Evolutionary conservation across 164 flowering plant species (phyloP).

Genomic region (Santalum album): DNA sequence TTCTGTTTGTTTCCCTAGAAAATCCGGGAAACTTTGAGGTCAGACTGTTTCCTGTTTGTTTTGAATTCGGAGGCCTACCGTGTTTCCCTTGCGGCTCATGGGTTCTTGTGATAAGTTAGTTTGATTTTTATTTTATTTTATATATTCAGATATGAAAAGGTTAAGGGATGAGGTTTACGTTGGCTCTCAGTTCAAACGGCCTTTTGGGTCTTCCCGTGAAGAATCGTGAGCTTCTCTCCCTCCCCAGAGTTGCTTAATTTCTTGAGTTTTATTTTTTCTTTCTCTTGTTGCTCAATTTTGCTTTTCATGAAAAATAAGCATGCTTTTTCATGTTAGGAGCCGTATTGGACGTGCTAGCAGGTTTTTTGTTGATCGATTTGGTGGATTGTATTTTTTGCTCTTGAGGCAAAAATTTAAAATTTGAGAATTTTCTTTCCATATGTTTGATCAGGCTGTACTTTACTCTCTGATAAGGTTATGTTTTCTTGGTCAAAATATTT

Average conservation of each 20-base stretch:
- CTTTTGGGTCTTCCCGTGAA: constrained; percentile 37
- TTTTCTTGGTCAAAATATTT: no score
- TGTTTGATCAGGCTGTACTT: no score
- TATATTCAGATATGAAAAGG: constrained; percentile 41
- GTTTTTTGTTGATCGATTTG: neutral
- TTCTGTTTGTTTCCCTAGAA: constrained; percentile 1
- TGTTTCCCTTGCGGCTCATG: neutral
- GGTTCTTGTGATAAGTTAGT: constrained; percentile 4
- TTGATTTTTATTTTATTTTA: no score
- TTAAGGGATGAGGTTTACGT: constrained; percentile 29
- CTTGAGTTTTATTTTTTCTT: constrained; percentile 1
- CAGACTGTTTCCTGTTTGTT: neutral
- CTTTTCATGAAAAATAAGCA: neutral
- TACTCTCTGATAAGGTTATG: no score
- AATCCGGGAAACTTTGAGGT: constrained; percentile 5
- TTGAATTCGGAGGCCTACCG: neutral
- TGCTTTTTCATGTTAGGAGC: neutral
- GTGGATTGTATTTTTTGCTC: neutral
- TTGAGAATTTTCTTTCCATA: no score
- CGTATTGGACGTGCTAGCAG: neutral
- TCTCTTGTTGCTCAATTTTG: neutral
- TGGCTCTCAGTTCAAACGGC: constrained; percentile 42
- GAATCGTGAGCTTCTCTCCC: constrained; percentile 37
- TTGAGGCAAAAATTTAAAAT: no score
- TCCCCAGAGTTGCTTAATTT: neutral